phyloP scores from a whole-genome alignment of 2,329 filamentous ascomycete species.

The Akanthomyces muscarius region DNA sequence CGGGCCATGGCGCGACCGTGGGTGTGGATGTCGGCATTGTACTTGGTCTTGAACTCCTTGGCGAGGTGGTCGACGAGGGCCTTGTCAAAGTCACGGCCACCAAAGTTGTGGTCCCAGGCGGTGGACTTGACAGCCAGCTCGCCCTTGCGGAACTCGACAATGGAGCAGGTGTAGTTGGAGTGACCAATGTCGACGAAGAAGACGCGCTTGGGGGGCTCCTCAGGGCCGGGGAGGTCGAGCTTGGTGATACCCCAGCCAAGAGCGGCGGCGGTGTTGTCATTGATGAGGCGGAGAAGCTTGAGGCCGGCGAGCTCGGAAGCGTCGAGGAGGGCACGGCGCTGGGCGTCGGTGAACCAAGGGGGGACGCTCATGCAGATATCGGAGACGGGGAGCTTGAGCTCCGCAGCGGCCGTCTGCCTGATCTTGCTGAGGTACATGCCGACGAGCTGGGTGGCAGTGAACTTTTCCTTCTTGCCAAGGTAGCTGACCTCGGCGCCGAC shows the following conservation, averaged over 20 bases:
- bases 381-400: slow-evolving; percentile 86
- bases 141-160: slow-evolving; percentile 96
- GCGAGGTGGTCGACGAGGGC: slow-evolving; percentile 91
- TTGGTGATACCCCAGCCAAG: slow-evolving; percentile 98
- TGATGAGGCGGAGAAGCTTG: slow-evolving; percentile 90
- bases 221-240: slow-evolving; percentile 79
- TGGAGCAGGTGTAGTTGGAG: slow-evolving; percentile 90
- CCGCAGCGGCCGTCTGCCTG: slow-evolving; percentile 78
- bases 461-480: slow-evolving; percentile 90
- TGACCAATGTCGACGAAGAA: slow-evolving; percentile 93
- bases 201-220: slow-evolving; percentile 89
- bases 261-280: slow-evolving; percentile 94
- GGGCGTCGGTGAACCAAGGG: slow-evolving; percentile 93
- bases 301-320: slow-evolving; percentile 90
- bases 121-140: slow-evolving; percentile 92
- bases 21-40: slow-evolving; percentile 90
- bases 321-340: slow-evolving; percentile 85
- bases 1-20: slow-evolving; percentile 88
- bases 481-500: slow-evolving; percentile 93
- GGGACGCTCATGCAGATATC: slow-evolving; percentile 94
- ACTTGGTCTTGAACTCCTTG: slow-evolving; percentile 94
- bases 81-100: slow-evolving; percentile 95
- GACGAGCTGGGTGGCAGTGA: slow-evolving; percentile 88
- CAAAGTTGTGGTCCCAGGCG: slow-evolving; percentile 91
- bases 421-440: slow-evolving; percentile 97